These are phyloP conservation scores for Harringtonia lauricola DNA, from an alignment of 2,329 filamentous ascomycete genomes.

Conservation along the genomic window DNA sequence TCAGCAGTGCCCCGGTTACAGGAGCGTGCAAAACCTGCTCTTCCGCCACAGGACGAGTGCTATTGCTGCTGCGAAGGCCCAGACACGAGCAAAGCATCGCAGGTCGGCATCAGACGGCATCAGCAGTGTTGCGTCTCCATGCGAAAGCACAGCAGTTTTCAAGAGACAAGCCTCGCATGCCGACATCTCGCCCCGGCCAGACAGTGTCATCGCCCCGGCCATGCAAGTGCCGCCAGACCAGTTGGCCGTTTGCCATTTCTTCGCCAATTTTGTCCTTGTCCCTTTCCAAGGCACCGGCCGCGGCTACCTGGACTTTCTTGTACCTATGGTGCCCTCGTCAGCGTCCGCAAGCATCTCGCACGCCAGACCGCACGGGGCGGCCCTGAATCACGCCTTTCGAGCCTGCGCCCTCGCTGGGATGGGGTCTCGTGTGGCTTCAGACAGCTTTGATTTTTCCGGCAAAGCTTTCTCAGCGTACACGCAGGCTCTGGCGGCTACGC, in stretches of 20 bases:
- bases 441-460: conserved; percentile 21
- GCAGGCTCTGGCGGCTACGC: conserved; percentile 40
- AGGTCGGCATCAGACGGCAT: background rate
- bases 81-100: background rate
- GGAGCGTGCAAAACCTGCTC: conserved; percentile 61
- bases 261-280: conserved; percentile 48
- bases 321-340: conserved; percentile 40
- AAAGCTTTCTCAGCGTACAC: conserved; percentile 41
- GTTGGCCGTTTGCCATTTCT: conserved; percentile 47
- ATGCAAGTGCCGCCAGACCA: conserved; percentile 39
- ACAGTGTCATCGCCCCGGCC: conserved; percentile 22
- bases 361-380: conserved; percentile 4
- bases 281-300: conserved; percentile 37
- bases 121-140: background rate
- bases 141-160: background rate
- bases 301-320: conserved; percentile 48
- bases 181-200: too few species aligned
- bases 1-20: conserved; percentile 55
- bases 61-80: conserved; percentile 14
- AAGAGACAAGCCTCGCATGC: background rate
- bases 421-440: conserved; percentile 34
- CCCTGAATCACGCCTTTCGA: conserved; percentile 43
- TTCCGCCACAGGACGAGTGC: conserved; percentile 61
- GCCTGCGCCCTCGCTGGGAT: conserved; percentile 48
- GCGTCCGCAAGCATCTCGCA: background rate